Conservation (phyloP, 805 yeast genomes). For the Cyberlindnera sargentensis region DNA sequence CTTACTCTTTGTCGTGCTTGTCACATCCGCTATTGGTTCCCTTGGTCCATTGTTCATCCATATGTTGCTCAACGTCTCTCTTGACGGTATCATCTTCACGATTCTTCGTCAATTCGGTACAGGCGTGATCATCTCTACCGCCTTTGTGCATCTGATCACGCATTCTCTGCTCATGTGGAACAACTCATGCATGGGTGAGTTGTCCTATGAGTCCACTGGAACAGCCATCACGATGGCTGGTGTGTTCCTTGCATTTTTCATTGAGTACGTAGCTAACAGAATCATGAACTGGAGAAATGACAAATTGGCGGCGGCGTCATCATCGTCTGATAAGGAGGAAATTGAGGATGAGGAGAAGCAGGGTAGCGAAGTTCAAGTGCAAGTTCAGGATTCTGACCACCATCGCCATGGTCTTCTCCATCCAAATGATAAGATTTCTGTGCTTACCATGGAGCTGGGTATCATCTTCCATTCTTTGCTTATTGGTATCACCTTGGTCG, state of each 20-base stretch:
- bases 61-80: slow-evolving; percentile 4
- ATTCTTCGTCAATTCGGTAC: slow-evolving; percentile 17
- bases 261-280: slow-evolving; percentile 12
- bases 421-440: slow-evolving; percentile 18
- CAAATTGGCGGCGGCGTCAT: not conserved
- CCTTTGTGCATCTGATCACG: slow-evolving; percentile 16
- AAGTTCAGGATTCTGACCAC: not conserved
- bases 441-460: slow-evolving; percentile 64
- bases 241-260: slow-evolving; percentile 11
- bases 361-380: not conserved
- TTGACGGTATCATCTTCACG: slow-evolving; percentile 8
- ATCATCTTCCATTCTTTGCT: slow-evolving; percentile 74
- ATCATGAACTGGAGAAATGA: slow-evolving; percentile 2
- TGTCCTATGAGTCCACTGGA: slow-evolving; percentile 14
- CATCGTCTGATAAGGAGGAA: not conserved
- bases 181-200: slow-evolving; percentile 12
- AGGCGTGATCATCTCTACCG: slow-evolving; percentile 18
- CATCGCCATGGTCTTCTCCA: slow-evolving; percentile 2
- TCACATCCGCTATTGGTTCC: slow-evolving; percentile 11
- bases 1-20: slow-evolving; percentile 11
- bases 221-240: slow-evolving; percentile 18
- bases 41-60: slow-evolving; percentile 12
- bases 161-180: slow-evolving; percentile 16
- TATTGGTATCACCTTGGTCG: slow-evolving; percentile 69
- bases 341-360: not conserved